These are phyloP conservation scores for Wickerhamiella sorbophila DNA, from an alignment of 805 yeast genomes.

Conservation along the genomic window DNA sequence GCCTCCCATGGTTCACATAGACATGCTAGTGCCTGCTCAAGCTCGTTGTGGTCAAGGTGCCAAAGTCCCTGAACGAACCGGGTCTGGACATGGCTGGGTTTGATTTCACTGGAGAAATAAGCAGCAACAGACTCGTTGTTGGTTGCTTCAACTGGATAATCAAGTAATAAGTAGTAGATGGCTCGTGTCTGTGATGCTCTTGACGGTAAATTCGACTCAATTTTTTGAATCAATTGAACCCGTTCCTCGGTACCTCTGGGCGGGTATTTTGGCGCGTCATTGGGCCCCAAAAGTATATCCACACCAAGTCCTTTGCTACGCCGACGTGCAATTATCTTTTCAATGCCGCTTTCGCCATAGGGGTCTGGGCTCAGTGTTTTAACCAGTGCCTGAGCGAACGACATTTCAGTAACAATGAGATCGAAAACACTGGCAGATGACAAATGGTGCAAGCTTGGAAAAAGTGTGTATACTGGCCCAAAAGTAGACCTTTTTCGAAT, in stretches of 20 bases:
- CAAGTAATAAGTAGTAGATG: slow-evolving; percentile 1
- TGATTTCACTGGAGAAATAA: neutral
- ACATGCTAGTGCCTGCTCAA: neutral
- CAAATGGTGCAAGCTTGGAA: neutral
- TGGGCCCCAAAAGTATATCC: neutral
- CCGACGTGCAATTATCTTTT: neutral
- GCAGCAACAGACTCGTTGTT: neutral
- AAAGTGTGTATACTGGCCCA: too few species aligned
- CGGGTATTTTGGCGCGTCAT: neutral
- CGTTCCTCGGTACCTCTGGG: neutral
- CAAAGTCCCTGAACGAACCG: slow-evolving; percentile 5
- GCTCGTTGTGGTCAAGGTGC: slow-evolving; percentile 2
- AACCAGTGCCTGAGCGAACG: slow-evolving; percentile 2
- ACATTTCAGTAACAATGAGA: neutral
- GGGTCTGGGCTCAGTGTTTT: neutral
- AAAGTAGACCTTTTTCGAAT: neutral
- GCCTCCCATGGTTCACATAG: slow-evolving; percentile 4
- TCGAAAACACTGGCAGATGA: neutral
- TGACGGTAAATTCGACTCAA: neutral
- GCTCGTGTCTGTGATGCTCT: neutral
- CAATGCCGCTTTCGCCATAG: neutral
- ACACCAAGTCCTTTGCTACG: neutral
- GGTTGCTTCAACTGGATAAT: neutral
- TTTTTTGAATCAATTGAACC: neutral
- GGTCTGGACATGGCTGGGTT: slow-evolving; percentile 3